Percentiles rank a stretch among this genome's conserved stretches.
Evolutionary conservation across 1,139 yeast genomes (phyloP).

Genomic region (Ogataea hybrid): DNA sequence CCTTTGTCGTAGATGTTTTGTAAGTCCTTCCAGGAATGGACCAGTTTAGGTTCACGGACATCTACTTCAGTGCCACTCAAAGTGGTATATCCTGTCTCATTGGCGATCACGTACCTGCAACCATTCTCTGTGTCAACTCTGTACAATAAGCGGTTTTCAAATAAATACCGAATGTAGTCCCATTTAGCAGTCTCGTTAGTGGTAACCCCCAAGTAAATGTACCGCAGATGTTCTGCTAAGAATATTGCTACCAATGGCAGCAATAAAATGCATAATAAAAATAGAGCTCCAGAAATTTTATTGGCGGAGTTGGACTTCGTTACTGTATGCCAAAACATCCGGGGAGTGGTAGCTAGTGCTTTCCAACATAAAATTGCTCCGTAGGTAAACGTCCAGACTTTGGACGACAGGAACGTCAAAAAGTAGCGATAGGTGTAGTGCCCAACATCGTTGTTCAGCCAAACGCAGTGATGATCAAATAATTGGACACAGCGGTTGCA

Average conservation of each 20-base stretch:
- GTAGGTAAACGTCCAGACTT: conserved; percentile 55
- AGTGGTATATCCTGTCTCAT: conserved; percentile 5
- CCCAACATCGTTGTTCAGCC: conserved; percentile 93
- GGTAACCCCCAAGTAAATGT: conserved; percentile 79
- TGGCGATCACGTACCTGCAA: conserved; percentile 16
- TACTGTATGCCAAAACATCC: conserved; percentile 26
- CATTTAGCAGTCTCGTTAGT: conserved; percentile 88
- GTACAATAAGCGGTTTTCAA: conserved; percentile 43
- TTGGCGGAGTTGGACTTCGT: conserved; percentile 34
- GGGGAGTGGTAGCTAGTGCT: conserved; percentile 17
- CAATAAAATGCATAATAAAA: conserved; percentile 53
- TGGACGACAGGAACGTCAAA: conserved; percentile 54
- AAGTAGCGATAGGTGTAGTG: conserved; percentile 73
- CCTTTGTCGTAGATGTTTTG: conserved; percentile 71
- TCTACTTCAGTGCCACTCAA: conserved; percentile 14
- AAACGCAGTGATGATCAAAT: conserved; percentile 92
- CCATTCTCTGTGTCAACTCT: conserved; percentile 27
- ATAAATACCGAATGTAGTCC: conserved; percentile 66
- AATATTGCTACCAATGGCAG: conserved; percentile 56
- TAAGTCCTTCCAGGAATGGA: conserved; percentile 47
- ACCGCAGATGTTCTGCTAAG: conserved; percentile 56
- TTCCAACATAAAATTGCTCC: conserved; percentile 51
- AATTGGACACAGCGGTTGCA: conserved; percentile 68
- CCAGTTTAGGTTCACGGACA: conserved; percentile 27
- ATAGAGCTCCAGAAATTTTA: conserved; percentile 49